These are phyloP conservation scores for Aspergillus sp. DNA, from an alignment of 2,329 filamentous ascomycete genomes.

Conservation along the genomic window DNA sequence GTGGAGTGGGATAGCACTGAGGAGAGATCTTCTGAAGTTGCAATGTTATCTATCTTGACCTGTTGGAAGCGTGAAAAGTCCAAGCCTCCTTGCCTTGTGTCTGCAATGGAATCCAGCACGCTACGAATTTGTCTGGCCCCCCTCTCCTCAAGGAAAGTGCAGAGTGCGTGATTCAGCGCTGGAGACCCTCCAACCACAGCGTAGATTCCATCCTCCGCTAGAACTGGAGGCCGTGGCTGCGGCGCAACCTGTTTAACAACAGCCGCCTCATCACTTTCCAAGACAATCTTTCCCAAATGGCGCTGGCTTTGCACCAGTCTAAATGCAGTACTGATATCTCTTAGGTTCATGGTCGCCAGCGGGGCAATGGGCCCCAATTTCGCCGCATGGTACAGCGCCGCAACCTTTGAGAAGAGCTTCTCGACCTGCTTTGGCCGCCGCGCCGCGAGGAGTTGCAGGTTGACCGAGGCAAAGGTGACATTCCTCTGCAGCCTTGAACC, in stretches of 20 bases:
- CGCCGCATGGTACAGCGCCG: not conserved
- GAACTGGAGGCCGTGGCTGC: not conserved
- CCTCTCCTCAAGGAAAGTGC: not conserved
- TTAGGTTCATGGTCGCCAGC: not conserved
- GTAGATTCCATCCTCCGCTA: not conserved
- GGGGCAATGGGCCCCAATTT: not conserved
- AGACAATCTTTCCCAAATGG: not conserved
- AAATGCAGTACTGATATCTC: not conserved
- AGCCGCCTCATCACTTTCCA: not conserved
- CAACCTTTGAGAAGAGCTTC: not conserved
- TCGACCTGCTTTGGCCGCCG: not conserved
- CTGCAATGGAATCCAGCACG: not conserved
- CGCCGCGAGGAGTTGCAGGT: not conserved
- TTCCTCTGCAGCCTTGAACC: not conserved
- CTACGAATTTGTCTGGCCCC: not conserved
- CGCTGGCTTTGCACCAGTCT: not conserved
- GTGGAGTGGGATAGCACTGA: not conserved
- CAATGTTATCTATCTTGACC: not conserved
- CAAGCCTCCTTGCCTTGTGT: not conserved
- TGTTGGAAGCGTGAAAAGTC: not conserved
- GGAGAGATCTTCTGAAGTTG: not conserved
- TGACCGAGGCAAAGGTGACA: not conserved
- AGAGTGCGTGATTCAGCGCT: not conserved
- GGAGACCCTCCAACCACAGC: not conserved
- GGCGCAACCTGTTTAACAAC: not conserved